Evolutionary conservation across 345 rosid genomes (phyloP).

Genomic region (Lepidium didymum): DNA sequence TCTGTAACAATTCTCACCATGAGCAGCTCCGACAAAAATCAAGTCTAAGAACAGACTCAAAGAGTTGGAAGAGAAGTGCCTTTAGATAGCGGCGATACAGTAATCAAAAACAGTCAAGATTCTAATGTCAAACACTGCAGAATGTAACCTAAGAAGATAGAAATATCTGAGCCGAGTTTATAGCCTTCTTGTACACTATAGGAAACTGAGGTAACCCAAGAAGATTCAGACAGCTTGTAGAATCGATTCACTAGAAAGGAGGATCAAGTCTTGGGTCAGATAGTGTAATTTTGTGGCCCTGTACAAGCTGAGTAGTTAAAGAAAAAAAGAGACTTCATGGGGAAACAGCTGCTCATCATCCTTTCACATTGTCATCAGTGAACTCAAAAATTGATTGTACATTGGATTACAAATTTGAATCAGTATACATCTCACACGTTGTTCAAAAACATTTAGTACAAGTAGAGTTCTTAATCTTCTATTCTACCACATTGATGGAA

Average conservation of each 20-base stretch:
- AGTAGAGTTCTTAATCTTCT: slow-evolving; percentile 1
- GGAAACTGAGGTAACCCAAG: neutral
- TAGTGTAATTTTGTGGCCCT: neutral
- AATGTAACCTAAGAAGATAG: no score
- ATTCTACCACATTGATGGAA: slow-evolving; percentile 89
- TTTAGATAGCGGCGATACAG: slow-evolving; percentile 11
- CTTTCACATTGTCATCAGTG: slow-evolving; percentile 17
- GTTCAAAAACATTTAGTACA: slow-evolving; percentile 11
- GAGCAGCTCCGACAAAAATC: slow-evolving; percentile 5
- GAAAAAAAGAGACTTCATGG: neutral
- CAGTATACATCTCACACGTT: slow-evolving; percentile 11
- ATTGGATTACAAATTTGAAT: slow-evolving; percentile 12
- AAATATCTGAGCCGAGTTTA: neutral
- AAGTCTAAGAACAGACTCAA: slow-evolving; percentile 14
- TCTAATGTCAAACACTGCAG: neutral
- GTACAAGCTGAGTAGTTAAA: neutral
- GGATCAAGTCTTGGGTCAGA: neutral
- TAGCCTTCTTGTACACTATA: slow-evolving; percentile 16
- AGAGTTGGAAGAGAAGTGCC: slow-evolving; percentile 10
- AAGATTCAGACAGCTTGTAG: slow-evolving; percentile 16
- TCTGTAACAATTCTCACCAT: slow-evolving; percentile 47
- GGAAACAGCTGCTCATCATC: neutral
- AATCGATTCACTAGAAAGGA: slow-evolving; percentile 4
- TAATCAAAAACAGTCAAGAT: neutral
- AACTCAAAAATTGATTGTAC: slow-evolving; percentile 23